These are phyloP conservation scores for Polygonum maritimum DNA, from an alignment of 148 eudicot genomes.

Conservation along the genomic window DNA sequence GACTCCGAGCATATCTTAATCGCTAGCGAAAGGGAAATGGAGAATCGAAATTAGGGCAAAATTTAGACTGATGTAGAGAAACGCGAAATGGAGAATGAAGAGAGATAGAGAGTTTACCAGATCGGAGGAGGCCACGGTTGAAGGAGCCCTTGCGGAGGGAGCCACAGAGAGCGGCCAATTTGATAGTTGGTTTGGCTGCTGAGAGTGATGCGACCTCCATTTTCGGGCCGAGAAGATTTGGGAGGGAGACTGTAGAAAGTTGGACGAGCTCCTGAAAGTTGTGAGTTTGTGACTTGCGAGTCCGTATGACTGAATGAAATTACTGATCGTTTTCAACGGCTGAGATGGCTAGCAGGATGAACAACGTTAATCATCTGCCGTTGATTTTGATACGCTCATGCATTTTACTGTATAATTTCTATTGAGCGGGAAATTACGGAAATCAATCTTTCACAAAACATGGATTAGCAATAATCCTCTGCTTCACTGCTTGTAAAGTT, in stretches of 20 bases:
- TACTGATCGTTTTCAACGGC: neutral
- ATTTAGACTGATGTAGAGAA: neutral
- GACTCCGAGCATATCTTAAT: constrained; percentile 45
- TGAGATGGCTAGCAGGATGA: neutral
- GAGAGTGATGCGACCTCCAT: constrained; percentile 13
- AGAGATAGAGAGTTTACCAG: constrained; percentile 27
- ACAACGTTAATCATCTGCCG: neutral
- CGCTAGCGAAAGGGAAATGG: constrained; percentile 26
- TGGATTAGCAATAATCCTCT: too few relatives aligned
- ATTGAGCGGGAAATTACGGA: too few relatives aligned
- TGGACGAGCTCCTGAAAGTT: neutral
- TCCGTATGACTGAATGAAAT: neutral
- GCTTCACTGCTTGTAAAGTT: too few relatives aligned
- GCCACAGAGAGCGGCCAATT: constrained; percentile 70
- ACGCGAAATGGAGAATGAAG: neutral
- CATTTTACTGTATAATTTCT: too few relatives aligned
- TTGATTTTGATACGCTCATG: neutral
- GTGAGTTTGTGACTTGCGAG: neutral
- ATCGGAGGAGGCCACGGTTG: constrained; percentile 64
- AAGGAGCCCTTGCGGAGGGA: constrained; percentile 79
- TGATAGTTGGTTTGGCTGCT: constrained; percentile 36
- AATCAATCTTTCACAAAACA: too few relatives aligned
- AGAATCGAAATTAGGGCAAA: neutral
- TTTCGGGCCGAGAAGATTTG: constrained; percentile 5
- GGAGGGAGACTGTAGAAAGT: constrained; percentile 24